Evolutionary conservation across 345 rosid genomes (phyloP).

Genomic region (Turritis glabra): DNA sequence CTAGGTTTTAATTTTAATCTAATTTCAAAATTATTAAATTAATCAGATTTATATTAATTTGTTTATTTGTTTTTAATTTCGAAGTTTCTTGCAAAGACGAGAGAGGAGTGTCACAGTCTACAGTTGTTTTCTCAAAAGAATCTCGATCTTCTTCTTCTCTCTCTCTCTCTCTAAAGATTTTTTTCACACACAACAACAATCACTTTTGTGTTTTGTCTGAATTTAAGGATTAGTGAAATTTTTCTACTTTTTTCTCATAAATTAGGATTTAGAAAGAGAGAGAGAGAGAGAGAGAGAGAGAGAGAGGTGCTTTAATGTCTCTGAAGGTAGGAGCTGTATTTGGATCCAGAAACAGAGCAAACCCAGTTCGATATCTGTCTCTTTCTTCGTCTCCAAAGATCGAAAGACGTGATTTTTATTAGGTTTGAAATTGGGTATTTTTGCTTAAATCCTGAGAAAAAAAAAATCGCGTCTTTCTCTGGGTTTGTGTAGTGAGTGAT

Average conservation of each 20-base stretch:
- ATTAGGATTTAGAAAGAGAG: slow-evolving; percentile 43
- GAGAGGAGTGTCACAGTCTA: slow-evolving; percentile 37
- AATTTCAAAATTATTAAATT: background rate
- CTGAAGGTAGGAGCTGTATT: slow-evolving; percentile 47
- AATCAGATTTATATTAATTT: background rate
- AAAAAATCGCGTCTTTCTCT: background rate
- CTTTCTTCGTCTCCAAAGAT: slow-evolving; percentile 27
- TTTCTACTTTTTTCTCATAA: slow-evolving; percentile 29
- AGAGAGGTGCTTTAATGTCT: slow-evolving; percentile 39
- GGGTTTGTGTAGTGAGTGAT: slow-evolving; percentile 16
- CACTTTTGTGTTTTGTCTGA: slow-evolving; percentile 15
- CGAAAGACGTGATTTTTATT: slow-evolving; percentile 19
- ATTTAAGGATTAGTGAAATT: slow-evolving; percentile 23
- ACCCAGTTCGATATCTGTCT: slow-evolving; percentile 29
- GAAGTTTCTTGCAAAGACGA: slow-evolving; percentile 24
- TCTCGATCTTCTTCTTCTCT: slow-evolving; percentile 19
- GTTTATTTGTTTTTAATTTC: too few species aligned
- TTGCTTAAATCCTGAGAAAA: slow-evolving; percentile 19
- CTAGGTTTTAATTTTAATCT: background rate
- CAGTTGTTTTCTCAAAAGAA: slow-evolving; percentile 44
- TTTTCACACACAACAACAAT: slow-evolving; percentile 9
- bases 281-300: slow-evolving; percentile 19
- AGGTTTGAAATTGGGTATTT: slow-evolving; percentile 4
- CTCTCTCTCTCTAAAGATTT: slow-evolving; percentile 15
- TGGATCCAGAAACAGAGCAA: slow-evolving; percentile 33